A percentile compares a stretch with the other conserved stretches of the same genome.
Evolutionary conservation across 345 rosid genomes (phyloP).

Genomic region (Moringa oleifera): DNA sequence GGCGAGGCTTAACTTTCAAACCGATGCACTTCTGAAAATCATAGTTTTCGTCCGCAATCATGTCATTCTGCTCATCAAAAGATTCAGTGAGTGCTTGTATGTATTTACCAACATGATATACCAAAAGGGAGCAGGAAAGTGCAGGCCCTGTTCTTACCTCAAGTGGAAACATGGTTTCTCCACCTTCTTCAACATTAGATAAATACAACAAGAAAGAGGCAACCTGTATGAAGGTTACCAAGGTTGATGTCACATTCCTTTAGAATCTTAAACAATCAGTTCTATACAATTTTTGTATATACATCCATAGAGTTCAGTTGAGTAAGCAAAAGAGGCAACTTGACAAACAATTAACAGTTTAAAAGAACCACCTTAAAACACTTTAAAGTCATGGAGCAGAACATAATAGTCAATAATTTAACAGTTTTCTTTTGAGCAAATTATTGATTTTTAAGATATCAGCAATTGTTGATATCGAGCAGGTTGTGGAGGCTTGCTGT

Average conservation of each 20-base stretch:
- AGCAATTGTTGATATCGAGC: no score
- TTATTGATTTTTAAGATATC: no score
- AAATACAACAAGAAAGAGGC: constrained; percentile 62
- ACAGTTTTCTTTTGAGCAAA: no score
- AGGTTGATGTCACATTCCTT: neutral
- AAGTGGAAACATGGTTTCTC: constrained; percentile 64
- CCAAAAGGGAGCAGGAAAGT: constrained; percentile 3
- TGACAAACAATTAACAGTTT: no score
- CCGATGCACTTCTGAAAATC: constrained; percentile 48
- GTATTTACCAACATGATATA: neutral
- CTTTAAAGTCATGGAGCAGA: no score
- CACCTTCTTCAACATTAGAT: constrained; percentile 62
- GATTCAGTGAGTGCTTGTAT: neutral
- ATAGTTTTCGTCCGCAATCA: constrained; percentile 33
- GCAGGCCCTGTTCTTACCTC: constrained; percentile 36
- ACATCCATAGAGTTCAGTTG: neutral
- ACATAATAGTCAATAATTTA: no score
- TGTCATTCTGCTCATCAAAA: constrained; percentile 39
- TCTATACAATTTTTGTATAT: neutral
- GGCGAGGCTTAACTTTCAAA: constrained; percentile 51
- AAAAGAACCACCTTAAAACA: no score
- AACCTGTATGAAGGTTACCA: constrained; percentile 27
- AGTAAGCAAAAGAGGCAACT: neutral
- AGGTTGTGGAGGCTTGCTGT: no score
- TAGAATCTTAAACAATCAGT: neutral